A percentile compares a stretch with the other conserved stretches of the same genome.
Conservation (phyloP, 1,139 yeast species). For the Diutina scorzettiae region DNA sequence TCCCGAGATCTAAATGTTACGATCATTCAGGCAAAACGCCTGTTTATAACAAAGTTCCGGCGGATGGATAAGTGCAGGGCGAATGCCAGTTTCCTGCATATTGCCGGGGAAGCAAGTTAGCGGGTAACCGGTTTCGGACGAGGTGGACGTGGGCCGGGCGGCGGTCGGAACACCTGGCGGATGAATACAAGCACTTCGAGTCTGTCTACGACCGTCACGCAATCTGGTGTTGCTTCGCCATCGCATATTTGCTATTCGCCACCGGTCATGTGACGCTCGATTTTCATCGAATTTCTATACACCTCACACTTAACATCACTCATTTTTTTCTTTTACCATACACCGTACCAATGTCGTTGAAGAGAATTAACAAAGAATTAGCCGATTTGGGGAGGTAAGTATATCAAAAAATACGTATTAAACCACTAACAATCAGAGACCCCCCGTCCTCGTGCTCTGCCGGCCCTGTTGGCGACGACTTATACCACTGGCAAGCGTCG, state of each 20-base stretch:
- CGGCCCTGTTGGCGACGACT: slow-evolving; percentile 95
- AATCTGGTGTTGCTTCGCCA: no score
- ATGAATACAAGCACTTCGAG: no score
- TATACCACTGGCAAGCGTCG: slow-evolving; percentile 95
- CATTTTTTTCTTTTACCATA: not conserved
- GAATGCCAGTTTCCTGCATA: not conserved
- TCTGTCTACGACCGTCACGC: no score
- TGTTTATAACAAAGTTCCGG: no score
- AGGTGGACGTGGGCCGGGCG: no score
- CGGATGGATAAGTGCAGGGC: no score
- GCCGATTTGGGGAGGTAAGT: slow-evolving; percentile 90
- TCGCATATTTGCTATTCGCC: slow-evolving; percentile 2
- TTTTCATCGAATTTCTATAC: not conserved
- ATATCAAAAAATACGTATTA: not conserved
- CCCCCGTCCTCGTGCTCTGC: slow-evolving; percentile 99
- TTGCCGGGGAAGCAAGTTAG: not conserved
- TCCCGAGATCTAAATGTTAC: slow-evolving; percentile 1
- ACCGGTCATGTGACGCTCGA: slow-evolving; percentile 5
- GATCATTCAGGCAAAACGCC: no score
- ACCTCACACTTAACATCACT: not conserved
- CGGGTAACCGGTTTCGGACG: not conserved
- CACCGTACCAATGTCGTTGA: slow-evolving; percentile 51
- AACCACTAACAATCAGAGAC: slow-evolving; percentile 49
- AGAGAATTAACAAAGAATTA: slow-evolving; percentile 92
- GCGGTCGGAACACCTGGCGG: no score